These are phyloP conservation scores for Beta lomatogona DNA, from an alignment of 179 eudicot genomes.

Conservation along the genomic window DNA sequence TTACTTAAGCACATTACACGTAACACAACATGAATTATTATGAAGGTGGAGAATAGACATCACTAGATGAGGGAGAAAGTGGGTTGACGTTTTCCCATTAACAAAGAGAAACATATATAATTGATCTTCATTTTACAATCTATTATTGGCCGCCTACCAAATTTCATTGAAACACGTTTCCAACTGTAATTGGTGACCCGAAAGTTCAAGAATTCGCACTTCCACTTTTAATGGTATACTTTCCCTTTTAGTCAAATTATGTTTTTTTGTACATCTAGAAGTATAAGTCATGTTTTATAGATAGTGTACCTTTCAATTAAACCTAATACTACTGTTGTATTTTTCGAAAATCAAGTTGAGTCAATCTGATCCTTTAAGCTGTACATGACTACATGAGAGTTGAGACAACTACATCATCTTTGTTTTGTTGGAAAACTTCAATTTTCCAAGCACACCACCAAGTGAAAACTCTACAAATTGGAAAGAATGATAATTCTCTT, in stretches of 20 bases:
- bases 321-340: background rate
- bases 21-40: slow-evolving; percentile 7
- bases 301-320: background rate
- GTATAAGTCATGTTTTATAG: background rate
- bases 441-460: background rate
- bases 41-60: background rate
- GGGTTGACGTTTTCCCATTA: slow-evolving; percentile 27
- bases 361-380: background rate
- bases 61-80: background rate
- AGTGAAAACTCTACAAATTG: background rate
- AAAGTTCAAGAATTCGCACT: background rate
- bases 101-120: background rate
- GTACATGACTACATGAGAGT: no score
- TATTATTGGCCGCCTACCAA: slow-evolving; percentile 21
- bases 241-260: background rate
- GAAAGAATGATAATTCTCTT: background rate
- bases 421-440: background rate
- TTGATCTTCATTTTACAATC: background rate
- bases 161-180: slow-evolving; percentile 15
- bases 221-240: no score
- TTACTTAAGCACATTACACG: slow-evolving; percentile 16
- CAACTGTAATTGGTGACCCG: background rate
- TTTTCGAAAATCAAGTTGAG: background rate
- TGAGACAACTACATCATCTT: background rate
- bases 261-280: no score